Evolutionary conservation across 768 basidiomycete species (phyloP).

Genomic region (Trametes cubensis): DNA sequence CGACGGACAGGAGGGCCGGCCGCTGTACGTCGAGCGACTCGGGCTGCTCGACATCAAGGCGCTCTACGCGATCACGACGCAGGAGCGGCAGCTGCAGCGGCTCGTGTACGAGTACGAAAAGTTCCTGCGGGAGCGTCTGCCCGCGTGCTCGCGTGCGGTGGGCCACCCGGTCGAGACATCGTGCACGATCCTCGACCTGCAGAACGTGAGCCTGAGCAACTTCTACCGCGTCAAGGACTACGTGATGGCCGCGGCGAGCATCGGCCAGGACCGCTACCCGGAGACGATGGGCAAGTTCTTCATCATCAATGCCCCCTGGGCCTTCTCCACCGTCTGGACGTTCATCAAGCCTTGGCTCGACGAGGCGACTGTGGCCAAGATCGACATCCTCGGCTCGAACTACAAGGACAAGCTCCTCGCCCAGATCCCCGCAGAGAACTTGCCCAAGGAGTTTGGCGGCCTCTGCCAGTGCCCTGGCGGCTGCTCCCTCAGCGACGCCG

Average conservation of each 20-base stretch:
- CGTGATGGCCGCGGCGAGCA: constrained; percentile 69
- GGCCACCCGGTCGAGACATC: constrained; percentile 95
- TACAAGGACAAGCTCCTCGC: constrained; percentile 76
- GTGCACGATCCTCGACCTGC: constrained; percentile 96
- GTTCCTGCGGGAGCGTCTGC: constrained; percentile 77
- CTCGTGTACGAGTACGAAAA: constrained; percentile 94
- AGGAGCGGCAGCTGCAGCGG: constrained; percentile 84
- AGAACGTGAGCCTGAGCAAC: constrained; percentile 64
- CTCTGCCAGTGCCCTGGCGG: constrained; percentile 74
- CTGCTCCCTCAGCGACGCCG: constrained; percentile 86
- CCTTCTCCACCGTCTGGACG: constrained; percentile 86
- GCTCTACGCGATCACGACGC: constrained; percentile 80
- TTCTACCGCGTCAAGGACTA: constrained; percentile 95
- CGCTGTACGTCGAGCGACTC: constrained; percentile 92
- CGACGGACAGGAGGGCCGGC: constrained; percentile 90
- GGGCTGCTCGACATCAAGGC: constrained; percentile 86
- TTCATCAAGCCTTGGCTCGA: constrained; percentile 94
- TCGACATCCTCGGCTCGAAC: constrained; percentile 78
- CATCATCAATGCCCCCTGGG: constrained; percentile 97
- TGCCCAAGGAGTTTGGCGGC: constrained; percentile 88
- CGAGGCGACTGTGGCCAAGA: constrained; percentile 93
- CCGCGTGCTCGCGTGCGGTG: constrained; percentile 67
- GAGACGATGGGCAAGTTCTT: constrained; percentile 98
- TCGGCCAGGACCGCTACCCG: constrained; percentile 92
- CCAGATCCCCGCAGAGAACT: constrained; percentile 82